phyloP scores from a whole-genome alignment of 768 basidiomycete species.

The Hypholoma sublateritium region DNA sequence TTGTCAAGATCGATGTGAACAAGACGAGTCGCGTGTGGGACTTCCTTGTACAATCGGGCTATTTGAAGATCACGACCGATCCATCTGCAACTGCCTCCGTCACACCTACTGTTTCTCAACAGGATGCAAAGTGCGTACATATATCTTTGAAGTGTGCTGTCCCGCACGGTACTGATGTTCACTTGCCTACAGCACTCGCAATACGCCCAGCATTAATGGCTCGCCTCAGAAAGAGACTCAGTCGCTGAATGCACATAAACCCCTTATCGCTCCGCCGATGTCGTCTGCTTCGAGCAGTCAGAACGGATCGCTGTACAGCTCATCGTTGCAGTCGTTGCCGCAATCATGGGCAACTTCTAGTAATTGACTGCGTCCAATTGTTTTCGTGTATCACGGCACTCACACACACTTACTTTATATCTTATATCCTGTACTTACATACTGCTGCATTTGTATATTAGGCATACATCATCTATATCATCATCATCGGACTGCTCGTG shows the following conservation, averaged over 20 bases:
- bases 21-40: conserved; percentile 94
- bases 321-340: conserved; percentile 32
- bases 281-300: conserved; percentile 34
- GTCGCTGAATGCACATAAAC: conserved; percentile 21
- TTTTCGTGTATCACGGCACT: conserved; percentile 9
- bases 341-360: conserved; percentile 24
- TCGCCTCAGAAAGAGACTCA: conserved; percentile 35
- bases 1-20: conserved; percentile 92
- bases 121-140: conserved; percentile 36
- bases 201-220: conserved; percentile 26
- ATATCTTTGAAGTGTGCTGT: background rate
- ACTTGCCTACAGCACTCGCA: conserved; percentile 8
- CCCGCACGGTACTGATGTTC: background rate
- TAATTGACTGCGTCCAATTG: background rate
- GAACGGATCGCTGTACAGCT: conserved; percentile 37
- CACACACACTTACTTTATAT: conserved; percentile 16
- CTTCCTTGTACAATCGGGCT: conserved; percentile 85
- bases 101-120: conserved; percentile 29
- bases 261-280: conserved; percentile 27
- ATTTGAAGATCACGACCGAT: conserved; percentile 68
- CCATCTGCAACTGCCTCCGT: conserved; percentile 43
- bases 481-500: conserved; percentile 14
- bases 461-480: conserved; percentile 26
- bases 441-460: conserved; percentile 34
- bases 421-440: conserved; percentile 27